A percentile compares a stretch with the other conserved stretches of the same genome.
phyloP scores from a whole-genome alignment of 176 grass and related monocot species.

The Dendrocalamus sinicus region DNA sequence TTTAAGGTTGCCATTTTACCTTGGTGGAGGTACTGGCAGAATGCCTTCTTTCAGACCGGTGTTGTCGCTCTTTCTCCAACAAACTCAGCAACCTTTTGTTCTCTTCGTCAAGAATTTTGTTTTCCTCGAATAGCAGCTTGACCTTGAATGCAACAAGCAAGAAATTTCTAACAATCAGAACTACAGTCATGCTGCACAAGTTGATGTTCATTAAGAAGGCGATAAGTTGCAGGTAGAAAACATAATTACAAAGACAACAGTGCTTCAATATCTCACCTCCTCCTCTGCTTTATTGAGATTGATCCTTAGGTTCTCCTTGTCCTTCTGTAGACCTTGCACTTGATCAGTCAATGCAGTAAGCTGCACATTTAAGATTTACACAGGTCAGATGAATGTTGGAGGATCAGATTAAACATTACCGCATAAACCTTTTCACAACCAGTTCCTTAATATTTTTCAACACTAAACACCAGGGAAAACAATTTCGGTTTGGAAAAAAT shows the following conservation, averaged over 20 bases:
- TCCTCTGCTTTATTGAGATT: slow-evolving; percentile 88
- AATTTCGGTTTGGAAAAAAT: no score
- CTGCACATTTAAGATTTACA: slow-evolving; percentile 24
- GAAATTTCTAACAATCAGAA: background rate
- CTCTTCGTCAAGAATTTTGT: slow-evolving; percentile 68
- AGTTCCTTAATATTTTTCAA: background rate
- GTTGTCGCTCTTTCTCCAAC: slow-evolving; percentile 64
- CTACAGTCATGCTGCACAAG: background rate
- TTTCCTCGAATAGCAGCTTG: slow-evolving; percentile 73
- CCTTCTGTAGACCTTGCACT: slow-evolving; percentile 67
- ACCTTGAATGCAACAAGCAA: slow-evolving; percentile 49
- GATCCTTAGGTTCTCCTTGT: slow-evolving; percentile 69
- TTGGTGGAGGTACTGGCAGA: slow-evolving; percentile 69
- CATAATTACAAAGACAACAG: background rate
- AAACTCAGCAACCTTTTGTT: slow-evolving; percentile 68
- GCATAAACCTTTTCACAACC: background rate
- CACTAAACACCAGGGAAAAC: no score
- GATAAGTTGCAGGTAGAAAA: background rate
- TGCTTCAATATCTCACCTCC: slow-evolving; percentile 58
- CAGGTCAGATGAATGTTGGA: background rate
- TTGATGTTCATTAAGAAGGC: background rate
- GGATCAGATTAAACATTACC: background rate
- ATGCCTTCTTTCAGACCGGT: slow-evolving; percentile 60
- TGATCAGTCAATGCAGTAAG: slow-evolving; percentile 46
- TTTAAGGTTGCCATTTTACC: slow-evolving; percentile 49